These are phyloP conservation scores for Phyllosticta citrichinensis DNA, from an alignment of 2,329 filamentous ascomycete species.

Conservation along the genomic window DNA sequence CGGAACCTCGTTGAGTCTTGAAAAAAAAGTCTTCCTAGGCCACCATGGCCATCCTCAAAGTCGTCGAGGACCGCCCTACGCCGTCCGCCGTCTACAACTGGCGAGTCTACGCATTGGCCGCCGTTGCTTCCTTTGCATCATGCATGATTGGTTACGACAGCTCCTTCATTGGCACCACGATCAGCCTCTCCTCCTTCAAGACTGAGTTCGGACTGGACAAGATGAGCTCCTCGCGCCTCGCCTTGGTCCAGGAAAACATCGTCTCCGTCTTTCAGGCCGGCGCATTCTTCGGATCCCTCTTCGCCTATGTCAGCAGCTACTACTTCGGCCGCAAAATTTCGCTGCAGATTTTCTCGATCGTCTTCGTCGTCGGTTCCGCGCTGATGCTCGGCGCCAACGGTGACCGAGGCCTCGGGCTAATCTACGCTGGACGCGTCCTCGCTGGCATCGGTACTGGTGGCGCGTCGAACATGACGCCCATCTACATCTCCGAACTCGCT, in stretches of 20 bases:
- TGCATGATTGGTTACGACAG: slow-evolving; percentile 57
- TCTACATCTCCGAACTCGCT: slow-evolving; percentile 50
- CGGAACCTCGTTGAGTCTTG: not conserved
- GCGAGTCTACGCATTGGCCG: slow-evolving; percentile 46
- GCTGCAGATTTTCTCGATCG: slow-evolving; percentile 47
- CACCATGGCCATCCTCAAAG: slow-evolving; percentile 26
- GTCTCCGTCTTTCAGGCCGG: slow-evolving; percentile 75
- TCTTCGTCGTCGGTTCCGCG: slow-evolving; percentile 63
- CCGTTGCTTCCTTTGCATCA: slow-evolving; percentile 46
- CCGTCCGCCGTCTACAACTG: slow-evolving; percentile 51
- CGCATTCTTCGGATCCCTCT: slow-evolving; percentile 70
- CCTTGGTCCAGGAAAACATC: slow-evolving; percentile 61
- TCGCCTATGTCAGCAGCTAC: slow-evolving; percentile 56
- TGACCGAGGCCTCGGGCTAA: slow-evolving; percentile 40
- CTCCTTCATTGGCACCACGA: slow-evolving; percentile 68
- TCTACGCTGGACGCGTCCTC: slow-evolving; percentile 48
- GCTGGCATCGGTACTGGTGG: slow-evolving; percentile 49
- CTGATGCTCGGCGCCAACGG: slow-evolving; percentile 55
- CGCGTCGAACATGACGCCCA: slow-evolving; percentile 47
- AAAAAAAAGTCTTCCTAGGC: not conserved
- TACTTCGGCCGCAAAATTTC: slow-evolving; percentile 58
- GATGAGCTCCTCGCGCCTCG: slow-evolving; percentile 39
- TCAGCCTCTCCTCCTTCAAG: slow-evolving; percentile 59
- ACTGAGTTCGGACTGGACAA: slow-evolving; percentile 55
- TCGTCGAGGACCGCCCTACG: slow-evolving; percentile 38